Evolutionary conservation across 1,139 yeast genomes (phyloP), one percentile per base, ranked within the genome.

Genomic region (Hansenula anomala): DNA sequence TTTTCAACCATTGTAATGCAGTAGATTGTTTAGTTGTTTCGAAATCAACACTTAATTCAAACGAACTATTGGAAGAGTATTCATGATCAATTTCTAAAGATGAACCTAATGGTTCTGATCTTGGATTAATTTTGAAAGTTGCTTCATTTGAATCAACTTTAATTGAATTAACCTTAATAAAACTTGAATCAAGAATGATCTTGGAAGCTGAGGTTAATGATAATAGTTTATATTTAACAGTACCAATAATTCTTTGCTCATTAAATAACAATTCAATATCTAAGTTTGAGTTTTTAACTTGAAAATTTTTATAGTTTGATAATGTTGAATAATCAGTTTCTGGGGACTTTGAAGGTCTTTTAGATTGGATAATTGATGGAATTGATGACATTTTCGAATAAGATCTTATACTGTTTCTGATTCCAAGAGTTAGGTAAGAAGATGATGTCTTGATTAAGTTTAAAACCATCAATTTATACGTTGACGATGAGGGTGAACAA

Each of bases 1-100:
- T 81, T 35, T 75, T 78, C 44, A 89, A 67, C 79, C 94, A 89
- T 61, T 89, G 96, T 47, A 88, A 66, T 2, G 96, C 96, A 3
- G 96, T 86, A 56, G 95, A 84, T 23, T 76, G 59, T 4, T 67
- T 67, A 3, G 96, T 88, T 35, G 96, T 88, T 43, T 71, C 65
- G 52, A 78, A 89, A 15, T 58, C 63, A 33, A 87, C 61, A 24
- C 58, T 51, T 24, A 88, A 58, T 7, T 50, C 45, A 29, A 71
- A 41, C 1, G 39, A 6, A 2, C 49, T 41, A 24, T 59, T 57
- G 14, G 48, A 42, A 2, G 42, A 32, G 3, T 49, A 39, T 2
- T 45, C 37, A 30, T 50, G 28, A 1, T 37, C 42, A 32, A 85
- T 68, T 16, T 64, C 59, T 48, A 87, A 63, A 8, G 83, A 70